phyloP scores from a whole-genome alignment of 1,284 basidiomycete species.

The Marasmius sp. region DNA sequence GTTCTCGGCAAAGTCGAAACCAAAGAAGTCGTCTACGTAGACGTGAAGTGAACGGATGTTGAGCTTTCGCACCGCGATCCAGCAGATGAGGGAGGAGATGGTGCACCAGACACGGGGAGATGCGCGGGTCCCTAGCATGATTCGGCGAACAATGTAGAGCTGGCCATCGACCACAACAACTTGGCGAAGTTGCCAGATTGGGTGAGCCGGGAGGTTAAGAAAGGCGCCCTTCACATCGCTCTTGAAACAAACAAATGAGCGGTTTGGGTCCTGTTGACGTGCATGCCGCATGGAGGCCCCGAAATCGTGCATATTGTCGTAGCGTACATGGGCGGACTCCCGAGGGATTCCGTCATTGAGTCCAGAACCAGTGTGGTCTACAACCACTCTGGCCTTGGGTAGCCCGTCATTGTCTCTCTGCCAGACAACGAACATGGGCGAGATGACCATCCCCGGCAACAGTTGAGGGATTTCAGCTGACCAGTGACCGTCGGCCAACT shows the following conservation, averaged over 20 bases:
- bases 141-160: slow-evolving; percentile 22
- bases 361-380: slow-evolving; percentile 23
- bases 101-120: slow-evolving; percentile 27
- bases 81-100: slow-evolving; percentile 23
- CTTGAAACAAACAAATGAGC: slow-evolving; percentile 22
- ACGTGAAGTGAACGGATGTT: slow-evolving; percentile 21
- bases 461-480: slow-evolving; percentile 15
- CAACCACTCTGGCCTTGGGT: slow-evolving; percentile 20
- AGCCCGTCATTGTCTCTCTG: slow-evolving; percentile 8
- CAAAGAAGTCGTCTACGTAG: slow-evolving; percentile 31
- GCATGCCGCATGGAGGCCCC: slow-evolving; percentile 23
- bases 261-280: slow-evolving; percentile 7
- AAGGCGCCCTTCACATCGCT: slow-evolving; percentile 28
- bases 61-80: slow-evolving; percentile 18
- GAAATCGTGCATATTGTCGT: slow-evolving; percentile 32
- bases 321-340: slow-evolving; percentile 21
- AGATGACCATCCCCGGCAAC: slow-evolving; percentile 26
- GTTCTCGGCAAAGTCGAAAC: slow-evolving; percentile 22
- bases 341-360: slow-evolving; percentile 23
- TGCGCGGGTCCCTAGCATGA: slow-evolving; percentile 28
- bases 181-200: slow-evolving; percentile 30
- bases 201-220: slow-evolving; percentile 25
- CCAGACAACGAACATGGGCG: slow-evolving; percentile 27
- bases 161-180: slow-evolving; percentile 24
- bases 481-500: slow-evolving; percentile 19